Base-by-base conservation (phyloP, 257 asterid species). In the Scutellaria galericulata region DNA sequence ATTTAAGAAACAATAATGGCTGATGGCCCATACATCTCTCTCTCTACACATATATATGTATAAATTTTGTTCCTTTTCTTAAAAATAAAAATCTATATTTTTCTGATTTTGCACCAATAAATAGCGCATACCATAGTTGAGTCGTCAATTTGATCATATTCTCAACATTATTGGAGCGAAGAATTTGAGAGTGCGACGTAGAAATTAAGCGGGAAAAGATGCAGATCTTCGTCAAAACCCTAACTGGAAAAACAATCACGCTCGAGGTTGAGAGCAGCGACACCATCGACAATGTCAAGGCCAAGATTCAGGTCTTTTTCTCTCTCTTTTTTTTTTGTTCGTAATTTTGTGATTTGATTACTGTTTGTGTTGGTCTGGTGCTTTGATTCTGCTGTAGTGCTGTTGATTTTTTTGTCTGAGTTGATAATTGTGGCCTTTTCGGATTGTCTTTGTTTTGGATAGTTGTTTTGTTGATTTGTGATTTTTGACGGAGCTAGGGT, bases 221-320 rank as follows among this genome's bases (percentile, higher is more conserved):
- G 97, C 97, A 92, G 93, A 89, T 92, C 82, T 92, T 92, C 65
- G 97, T 92, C 62, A 92, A 89, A 81, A 89, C 93, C 76, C 90
- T 92, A 44, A 86, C 96, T 18, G 96, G 96, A 7, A 86, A 89
- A 68, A 86, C 96, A 0, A 89, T 89, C 73, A 85, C 97, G 46
- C 94, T 90, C 62, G 94, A 90, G 79, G 96, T 90, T 14, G 96
- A 90, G 85, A 84, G 86, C 82, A 85, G 90, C 52, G 96, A 90
- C 81, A 88, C 94, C 79, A 89, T 89, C 66, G 96, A 90, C 72
- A 84, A 88, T 78, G 94, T 90, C 76, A 90, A 90, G 68, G 81
- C 92, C 82, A 87, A 84, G 88, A 90, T 90, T 89, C 96, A 91
- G 97, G 97, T 89, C 53, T 27, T 3, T 3, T 39, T 35, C 8